Conservation (phyloP, 306 rosid genomes). For the Quercus wislizeni region DNA sequence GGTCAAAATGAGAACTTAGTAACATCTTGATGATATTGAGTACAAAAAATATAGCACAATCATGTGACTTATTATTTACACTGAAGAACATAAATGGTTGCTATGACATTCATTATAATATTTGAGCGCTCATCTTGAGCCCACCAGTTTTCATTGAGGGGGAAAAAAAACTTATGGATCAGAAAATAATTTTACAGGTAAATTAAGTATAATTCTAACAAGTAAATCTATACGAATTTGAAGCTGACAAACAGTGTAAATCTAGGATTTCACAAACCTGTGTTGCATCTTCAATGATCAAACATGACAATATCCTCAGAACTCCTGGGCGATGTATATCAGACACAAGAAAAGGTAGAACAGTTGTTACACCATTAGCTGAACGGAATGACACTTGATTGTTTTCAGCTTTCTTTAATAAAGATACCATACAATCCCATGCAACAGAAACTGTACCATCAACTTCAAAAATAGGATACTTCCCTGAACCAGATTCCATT, state of each 20-base stretch:
- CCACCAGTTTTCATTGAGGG: neutral
- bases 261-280: slow-evolving; percentile 57
- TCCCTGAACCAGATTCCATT: slow-evolving; percentile 76
- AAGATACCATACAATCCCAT: slow-evolving; percentile 94
- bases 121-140: neutral
- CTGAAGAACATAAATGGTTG: neutral
- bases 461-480: slow-evolving; percentile 80
- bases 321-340: slow-evolving; percentile 83
- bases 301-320: slow-evolving; percentile 83
- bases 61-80: neutral
- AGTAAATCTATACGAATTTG: neutral
- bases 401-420: slow-evolving; percentile 88
- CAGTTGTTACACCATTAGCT: slow-evolving; percentile 68
- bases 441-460: slow-evolving; percentile 79
- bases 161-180: neutral
- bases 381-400: slow-evolving; percentile 86
- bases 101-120: neutral
- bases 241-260: neutral
- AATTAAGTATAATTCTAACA: neutral
- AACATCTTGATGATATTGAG: slow-evolving; percentile 17
- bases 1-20: slow-evolving; percentile 28
- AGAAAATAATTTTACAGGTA: neutral
- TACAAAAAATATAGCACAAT: slow-evolving; percentile 19
- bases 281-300: slow-evolving; percentile 79
- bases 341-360: slow-evolving; percentile 88